Conservation (phyloP, 2,329 filamentous ascomycete genomes). For the Penicillium sp. region DNA sequence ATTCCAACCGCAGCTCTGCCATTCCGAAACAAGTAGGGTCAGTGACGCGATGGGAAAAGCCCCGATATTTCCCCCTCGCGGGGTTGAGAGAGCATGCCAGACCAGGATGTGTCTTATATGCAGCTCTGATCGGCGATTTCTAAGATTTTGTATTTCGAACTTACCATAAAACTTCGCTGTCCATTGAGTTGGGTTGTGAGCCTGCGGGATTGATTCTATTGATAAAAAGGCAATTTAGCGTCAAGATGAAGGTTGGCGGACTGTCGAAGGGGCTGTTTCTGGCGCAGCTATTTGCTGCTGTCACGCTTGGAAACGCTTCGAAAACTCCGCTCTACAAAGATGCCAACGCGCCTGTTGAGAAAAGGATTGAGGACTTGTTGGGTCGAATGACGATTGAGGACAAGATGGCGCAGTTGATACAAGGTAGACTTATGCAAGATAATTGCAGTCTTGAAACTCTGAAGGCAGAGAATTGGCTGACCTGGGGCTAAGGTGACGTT, state of each 20-base stretch:
- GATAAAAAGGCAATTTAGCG: not conserved
- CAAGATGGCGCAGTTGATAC: slow-evolving; percentile 67
- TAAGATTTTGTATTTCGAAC: not conserved
- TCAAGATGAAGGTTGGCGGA: slow-evolving; percentile 16
- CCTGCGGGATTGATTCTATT: not conserved
- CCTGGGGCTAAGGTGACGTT: slow-evolving; percentile 55
- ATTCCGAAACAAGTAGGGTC: not conserved
- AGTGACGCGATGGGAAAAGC: slow-evolving; percentile 1
- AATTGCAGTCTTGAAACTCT: not conserved
- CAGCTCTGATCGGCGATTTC: not conserved
- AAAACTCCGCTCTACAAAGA: slow-evolving; percentile 56
- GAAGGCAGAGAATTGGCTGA: not conserved
- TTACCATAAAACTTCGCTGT: not conserved
- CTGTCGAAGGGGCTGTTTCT: slow-evolving; percentile 26
- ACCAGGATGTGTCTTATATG: not conserved
- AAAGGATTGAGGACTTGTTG: slow-evolving; percentile 65
- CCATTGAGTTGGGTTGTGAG: not conserved
- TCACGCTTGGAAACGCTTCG: slow-evolving; percentile 17
- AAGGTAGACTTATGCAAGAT: slow-evolving; percentile 39
- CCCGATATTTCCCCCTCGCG: slow-evolving; percentile 3
- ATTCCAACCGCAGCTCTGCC: slow-evolving; percentile 3
- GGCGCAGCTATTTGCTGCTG: slow-evolving; percentile 19
- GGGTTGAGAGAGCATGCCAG: not conserved
- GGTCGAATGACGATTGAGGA: slow-evolving; percentile 72
- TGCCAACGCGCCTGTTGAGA: slow-evolving; percentile 59